These are phyloP conservation scores for Yamadazyma laniorum DNA, from an alignment of 805 yeast species.

Conservation along the genomic window DNA sequence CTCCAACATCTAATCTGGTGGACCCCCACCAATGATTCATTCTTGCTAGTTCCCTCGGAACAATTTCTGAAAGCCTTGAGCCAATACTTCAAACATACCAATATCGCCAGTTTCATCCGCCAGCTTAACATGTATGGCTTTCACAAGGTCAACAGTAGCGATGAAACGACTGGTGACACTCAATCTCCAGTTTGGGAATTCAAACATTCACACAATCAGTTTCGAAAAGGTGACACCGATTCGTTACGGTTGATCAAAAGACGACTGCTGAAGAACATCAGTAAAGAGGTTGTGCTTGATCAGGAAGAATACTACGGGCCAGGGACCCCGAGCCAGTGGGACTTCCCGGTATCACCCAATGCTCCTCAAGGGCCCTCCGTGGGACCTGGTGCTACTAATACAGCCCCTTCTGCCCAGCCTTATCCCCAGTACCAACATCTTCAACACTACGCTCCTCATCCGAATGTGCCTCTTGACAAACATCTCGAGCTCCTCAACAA, in stretches of 20 bases:
- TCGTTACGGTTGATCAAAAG: constrained; percentile 75
- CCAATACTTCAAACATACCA: constrained; percentile 51
- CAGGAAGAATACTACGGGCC: constrained; percentile 14
- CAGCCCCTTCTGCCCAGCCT: neutral
- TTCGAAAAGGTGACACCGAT: constrained; percentile 78
- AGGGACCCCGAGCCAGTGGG: neutral
- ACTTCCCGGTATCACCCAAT: constrained; percentile 2
- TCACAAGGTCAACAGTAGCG: constrained; percentile 43
- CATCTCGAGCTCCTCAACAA: constrained; percentile 15
- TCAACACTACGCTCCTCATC: constrained; percentile 4
- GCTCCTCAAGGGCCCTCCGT: neutral
- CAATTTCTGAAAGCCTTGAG: constrained; percentile 74
- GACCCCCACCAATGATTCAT: constrained; percentile 68
- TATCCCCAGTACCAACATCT: constrained; percentile 1
- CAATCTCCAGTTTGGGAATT: constrained; percentile 67
- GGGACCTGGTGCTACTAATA: neutral
- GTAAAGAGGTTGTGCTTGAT: constrained; percentile 39
- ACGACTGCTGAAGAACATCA: constrained; percentile 51
- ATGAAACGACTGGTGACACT: constrained; percentile 15
- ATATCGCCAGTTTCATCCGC: constrained; percentile 42
- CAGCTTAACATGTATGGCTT: constrained; percentile 48
- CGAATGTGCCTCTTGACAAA: constrained; percentile 12
- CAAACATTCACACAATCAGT: constrained; percentile 74
- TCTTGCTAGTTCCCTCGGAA: constrained; percentile 80
- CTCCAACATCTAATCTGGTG: constrained; percentile 83